Evolutionary conservation across 352 stramenopile species (phyloP), one percentile per base, ranked within the genome.

Genomic region (Phytophthora chlamydospora): DNA sequence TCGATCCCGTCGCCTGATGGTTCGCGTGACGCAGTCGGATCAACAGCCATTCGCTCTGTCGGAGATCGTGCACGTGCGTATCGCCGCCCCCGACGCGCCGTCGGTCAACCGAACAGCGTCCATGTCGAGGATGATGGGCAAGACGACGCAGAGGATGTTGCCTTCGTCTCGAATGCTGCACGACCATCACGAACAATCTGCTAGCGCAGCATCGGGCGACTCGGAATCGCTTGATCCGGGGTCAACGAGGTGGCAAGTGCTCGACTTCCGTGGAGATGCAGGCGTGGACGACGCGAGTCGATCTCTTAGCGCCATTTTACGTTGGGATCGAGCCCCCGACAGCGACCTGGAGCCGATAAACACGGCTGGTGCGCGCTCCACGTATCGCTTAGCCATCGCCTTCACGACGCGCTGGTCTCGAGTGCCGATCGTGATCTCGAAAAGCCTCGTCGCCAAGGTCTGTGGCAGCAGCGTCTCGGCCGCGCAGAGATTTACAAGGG

Each of bases 21-120:
- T 95, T 10, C 82, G 82, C 0, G 55, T 93, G 40, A 89, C 79
- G 0, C 83, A 95, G 48, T 85, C 82, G 0, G 85, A 95, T 51
- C 75, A 83, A 24, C 61, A 80, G 24, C 58, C 69, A 5, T 89
- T 93, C 36, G 68, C 69, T 0, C 65, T 95, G 4, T 39, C 55
- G 0, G 47, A 69, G 2, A 75, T 95, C 24, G 40, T 70, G 7
- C 42, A 73, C 4, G 80, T 90, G 14, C 66, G 58, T 24, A 75
- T 94, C 8, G 76, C 76, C 0, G 62, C 68, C 0, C 42, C 75
- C 2, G 47, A 69, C 45, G 58, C 58, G 45, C 63, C 59, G 41
- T 73, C 68, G 1, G 53, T 73, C 6, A 69, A 70, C 34, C 34
- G 63, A 55, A 71, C 62, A 31, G 58, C 68, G 0, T 76, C 58